Evolutionary conservation across 2,329 filamentous ascomycete genomes (phyloP), one percentile per base, ranked within the genome.

Genomic region (Pseudopyricularia javanii): DNA sequence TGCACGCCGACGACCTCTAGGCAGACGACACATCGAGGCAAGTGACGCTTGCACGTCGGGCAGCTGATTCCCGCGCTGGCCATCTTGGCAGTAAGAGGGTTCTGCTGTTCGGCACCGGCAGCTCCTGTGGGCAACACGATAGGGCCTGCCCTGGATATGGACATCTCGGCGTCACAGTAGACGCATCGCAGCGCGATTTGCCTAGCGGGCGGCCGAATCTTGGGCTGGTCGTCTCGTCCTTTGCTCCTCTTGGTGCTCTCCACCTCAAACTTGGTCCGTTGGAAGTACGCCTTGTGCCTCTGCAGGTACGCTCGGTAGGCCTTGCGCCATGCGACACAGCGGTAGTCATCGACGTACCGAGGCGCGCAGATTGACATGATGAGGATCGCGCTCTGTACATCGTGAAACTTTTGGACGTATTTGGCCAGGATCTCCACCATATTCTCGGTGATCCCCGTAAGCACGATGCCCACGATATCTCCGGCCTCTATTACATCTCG

Each of bases 321-420:
- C 58, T 74, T 79, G 52, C 85, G 83, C 85, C 88, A 91, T 53
- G 84, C 80, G 9, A 76, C 74, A 68, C 84, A 88, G 57, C 88
- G 83, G 45, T 85, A 72, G 64, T 93, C 88, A 65, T 86, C 79
- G 58, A 91, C 82, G 66, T 88, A 91, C 8, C 82, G 76, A 0
- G 88, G 88, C 54, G 82, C 80, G 58, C 85, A 86, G 64, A 86
- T 83, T 12, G 85, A 85, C 54, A 87, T 78, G 55, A 88, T 78
- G 2, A 93, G 73, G 0, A 86, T 84, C 2, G 87, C 85, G 1
- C 87, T 90, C 68, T 94, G 88, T 24, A 88, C 75, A 64, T 91
- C 88, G 62, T 82, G 76, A 64, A 85, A 89, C 59, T 85, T 85
- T 59, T 83, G 76, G 47, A 93, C 77, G 65, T 90, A 89, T 50